Conservation (phyloP, 2,329 filamentous ascomycete genomes). For the Acrocalymma vagum region DNA sequence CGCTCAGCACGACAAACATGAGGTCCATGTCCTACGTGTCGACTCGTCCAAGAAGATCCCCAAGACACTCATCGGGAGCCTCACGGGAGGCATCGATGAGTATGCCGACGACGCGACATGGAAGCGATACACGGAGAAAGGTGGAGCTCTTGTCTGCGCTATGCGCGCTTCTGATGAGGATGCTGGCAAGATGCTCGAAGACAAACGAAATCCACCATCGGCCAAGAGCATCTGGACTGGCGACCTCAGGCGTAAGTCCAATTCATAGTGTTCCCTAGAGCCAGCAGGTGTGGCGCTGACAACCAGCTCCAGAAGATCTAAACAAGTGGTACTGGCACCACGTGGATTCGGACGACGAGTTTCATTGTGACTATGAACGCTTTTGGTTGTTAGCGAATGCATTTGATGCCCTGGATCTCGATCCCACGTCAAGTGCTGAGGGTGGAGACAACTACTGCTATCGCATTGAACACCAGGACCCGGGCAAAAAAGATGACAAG, state of each 20-base stretch:
- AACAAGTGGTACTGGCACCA: conserved; percentile 25
- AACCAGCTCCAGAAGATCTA: conserved; percentile 9
- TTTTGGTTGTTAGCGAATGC: conserved; percentile 18
- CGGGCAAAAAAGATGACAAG: conserved; percentile 4
- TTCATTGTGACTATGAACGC: conserved; percentile 17
- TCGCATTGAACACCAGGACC: conserved; percentile 24
- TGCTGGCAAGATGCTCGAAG: conserved; percentile 17
- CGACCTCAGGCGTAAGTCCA: conserved; percentile 15
- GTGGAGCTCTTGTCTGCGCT: conserved; percentile 20
- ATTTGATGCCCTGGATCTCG: conserved; percentile 14
- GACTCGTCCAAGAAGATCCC: conserved; percentile 25
- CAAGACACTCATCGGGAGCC: conserved; percentile 16
- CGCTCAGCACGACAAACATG: too few species aligned
- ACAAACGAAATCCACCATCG: conserved; percentile 22
- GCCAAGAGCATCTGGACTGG: conserved; percentile 22
- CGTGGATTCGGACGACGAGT: conserved; percentile 1
- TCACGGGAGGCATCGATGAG: conserved; percentile 15
- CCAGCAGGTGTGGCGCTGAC: neutral
- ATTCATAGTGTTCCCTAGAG: neutral
- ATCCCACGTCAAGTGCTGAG: conserved; percentile 10
- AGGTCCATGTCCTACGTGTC: too few species aligned
- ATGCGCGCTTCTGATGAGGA: conserved; percentile 16
- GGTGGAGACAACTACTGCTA: conserved; percentile 24
- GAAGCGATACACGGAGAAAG: conserved; percentile 16
- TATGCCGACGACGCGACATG: conserved; percentile 15